Base-by-base conservation (phyloP, 2,329 filamentous ascomycete genomes). In the Septoria petroselini region DNA sequence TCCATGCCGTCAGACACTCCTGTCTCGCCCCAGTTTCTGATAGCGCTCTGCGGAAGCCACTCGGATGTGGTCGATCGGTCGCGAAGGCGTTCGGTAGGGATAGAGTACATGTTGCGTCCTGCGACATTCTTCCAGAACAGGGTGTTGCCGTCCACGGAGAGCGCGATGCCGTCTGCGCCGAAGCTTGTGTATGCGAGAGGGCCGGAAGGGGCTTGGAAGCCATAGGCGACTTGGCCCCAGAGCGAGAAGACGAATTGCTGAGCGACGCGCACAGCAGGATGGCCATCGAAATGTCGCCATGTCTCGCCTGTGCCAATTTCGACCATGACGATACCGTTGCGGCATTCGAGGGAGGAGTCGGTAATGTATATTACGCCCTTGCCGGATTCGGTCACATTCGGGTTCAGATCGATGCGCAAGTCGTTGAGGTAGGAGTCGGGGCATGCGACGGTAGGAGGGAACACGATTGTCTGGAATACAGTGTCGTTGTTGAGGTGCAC, bases 321-420 rank as follows among this genome's bases (percentile, higher is more conserved):
- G 25, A 75, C 76, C 11, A 76, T 64, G 42, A 79, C 65, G 46
- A 79, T 71, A 3, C 71, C 76, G 46, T 75, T 77, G 29, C 72
- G 71, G 30, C 76, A 75, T 60, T 76, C 73, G 37, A 61, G 59
- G 38, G 68, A 73, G 27, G 70, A 74, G 56, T 80, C 77, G 18
- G 76, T 78, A 58, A 79, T 77, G 60, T 80, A 80, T 0, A 75
- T 76, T 11, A 78, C 58, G 14, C 76, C 76, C 21, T 71, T 55
- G 2, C 75, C 74, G 2, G 68, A 67, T 11, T 63, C 53, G 0
- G 72, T 73, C 5, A 75, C 27, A 14, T 62, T 59, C 2, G 71
- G 43, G 11, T 71, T 69, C n/a, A 78, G 67, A 55, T 80, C 76
- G 62, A 80, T 75, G 41, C 77, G 73, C 7, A 79, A 67, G 53